Conservation (phyloP, 2,329 filamentous ascomycete species). For the Ceratocystis albifundus region DNA sequence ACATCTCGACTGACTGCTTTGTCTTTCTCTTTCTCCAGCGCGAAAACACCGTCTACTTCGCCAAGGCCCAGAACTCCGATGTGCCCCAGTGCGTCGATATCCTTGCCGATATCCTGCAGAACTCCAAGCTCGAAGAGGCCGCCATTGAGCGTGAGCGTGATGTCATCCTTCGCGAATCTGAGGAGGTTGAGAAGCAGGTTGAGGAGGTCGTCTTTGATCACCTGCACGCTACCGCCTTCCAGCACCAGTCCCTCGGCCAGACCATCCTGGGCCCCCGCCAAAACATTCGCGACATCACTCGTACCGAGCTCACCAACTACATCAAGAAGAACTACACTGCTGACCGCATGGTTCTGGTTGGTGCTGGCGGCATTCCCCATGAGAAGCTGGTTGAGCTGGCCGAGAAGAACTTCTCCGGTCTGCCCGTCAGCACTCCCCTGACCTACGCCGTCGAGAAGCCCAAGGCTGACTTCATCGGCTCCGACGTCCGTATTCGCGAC, state of each 20-base stretch:
- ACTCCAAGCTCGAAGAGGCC: slow-evolving; percentile 89
- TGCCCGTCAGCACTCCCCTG: slow-evolving; percentile 65
- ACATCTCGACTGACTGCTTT: slow-evolving; percentile 20
- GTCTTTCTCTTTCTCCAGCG: slow-evolving; percentile 44
- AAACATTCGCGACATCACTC: slow-evolving; percentile 94
- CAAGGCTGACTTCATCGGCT: slow-evolving; percentile 91
- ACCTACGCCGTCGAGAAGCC: slow-evolving; percentile 69
- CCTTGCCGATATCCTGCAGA: slow-evolving; percentile 96
- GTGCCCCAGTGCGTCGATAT: slow-evolving; percentile 95
- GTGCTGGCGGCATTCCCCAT: slow-evolving; percentile 87
- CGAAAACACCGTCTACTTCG: slow-evolving; percentile 99
- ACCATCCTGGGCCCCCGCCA: slow-evolving; percentile 95
- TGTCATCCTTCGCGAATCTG: slow-evolving; percentile 95
- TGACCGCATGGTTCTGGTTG: slow-evolving; percentile 97
- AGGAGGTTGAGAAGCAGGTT: slow-evolving; percentile 99
- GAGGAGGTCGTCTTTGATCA: slow-evolving; percentile 99
- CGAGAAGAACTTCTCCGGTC: slow-evolving; percentile 81
- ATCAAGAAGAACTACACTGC: slow-evolving; percentile 99
- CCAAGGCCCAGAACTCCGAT: slow-evolving; percentile 97
- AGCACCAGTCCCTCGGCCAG: slow-evolving; percentile 88
- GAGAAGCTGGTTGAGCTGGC: slow-evolving; percentile 88
- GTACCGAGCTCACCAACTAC: slow-evolving; percentile 83
- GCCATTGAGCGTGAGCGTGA: slow-evolving; percentile 97
- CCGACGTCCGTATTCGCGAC: slow-evolving; percentile 88
- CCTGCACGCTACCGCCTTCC: slow-evolving; percentile 94